phyloP scores from a whole-genome alignment of 371 early-diverging fungal genomes.

The Mucor saturninus region DNA sequence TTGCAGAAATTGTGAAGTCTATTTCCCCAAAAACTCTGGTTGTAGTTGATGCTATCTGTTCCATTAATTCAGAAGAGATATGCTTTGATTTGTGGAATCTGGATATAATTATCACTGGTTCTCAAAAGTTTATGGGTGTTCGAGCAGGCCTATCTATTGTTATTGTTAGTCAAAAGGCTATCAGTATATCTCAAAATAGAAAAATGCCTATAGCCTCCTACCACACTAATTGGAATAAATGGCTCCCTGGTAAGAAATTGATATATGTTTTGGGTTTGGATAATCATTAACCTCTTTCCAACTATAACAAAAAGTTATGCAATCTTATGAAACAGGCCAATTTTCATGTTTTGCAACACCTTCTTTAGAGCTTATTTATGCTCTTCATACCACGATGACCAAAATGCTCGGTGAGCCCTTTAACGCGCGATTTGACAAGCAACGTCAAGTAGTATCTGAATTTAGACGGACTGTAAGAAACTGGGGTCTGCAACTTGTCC shows the following conservation, averaged over 20 bases:
- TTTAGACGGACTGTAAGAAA: constrained; percentile 72
- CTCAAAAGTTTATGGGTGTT: constrained; percentile 94
- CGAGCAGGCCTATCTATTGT: constrained; percentile 89
- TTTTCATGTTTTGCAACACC: constrained; percentile 96
- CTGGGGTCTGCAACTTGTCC: constrained; percentile 80
- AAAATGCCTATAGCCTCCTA: constrained; percentile 76
- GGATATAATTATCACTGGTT: constrained; percentile 88
- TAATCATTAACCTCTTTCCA: not conserved
- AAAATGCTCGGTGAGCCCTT: constrained; percentile 75
- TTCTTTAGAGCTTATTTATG: constrained; percentile 90
- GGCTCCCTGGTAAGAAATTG: constrained; percentile 72
- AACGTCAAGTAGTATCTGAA: constrained; percentile 69
- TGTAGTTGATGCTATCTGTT: constrained; percentile 94
- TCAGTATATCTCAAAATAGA: constrained; percentile 71
- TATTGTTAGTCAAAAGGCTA: constrained; percentile 78
- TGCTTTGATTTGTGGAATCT: constrained; percentile 91
- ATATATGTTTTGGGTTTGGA: constrained; percentile 1
- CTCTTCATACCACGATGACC: constrained; percentile 83
- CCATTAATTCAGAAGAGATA: constrained; percentile 91
- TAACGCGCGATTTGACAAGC: constrained; percentile 71
- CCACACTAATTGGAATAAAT: constrained; percentile 82
- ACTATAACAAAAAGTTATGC: constrained; percentile 68
- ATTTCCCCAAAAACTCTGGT: constrained; percentile 88
- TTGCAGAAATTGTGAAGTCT: constrained; percentile 74
- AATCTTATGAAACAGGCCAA: constrained; percentile 91